A percentile compares a stretch with the other conserved stretches of the same genome.
phyloP scores from a whole-genome alignment of 2,329 filamentous ascomycete species.

The Mollisiaceae sp. region DNA sequence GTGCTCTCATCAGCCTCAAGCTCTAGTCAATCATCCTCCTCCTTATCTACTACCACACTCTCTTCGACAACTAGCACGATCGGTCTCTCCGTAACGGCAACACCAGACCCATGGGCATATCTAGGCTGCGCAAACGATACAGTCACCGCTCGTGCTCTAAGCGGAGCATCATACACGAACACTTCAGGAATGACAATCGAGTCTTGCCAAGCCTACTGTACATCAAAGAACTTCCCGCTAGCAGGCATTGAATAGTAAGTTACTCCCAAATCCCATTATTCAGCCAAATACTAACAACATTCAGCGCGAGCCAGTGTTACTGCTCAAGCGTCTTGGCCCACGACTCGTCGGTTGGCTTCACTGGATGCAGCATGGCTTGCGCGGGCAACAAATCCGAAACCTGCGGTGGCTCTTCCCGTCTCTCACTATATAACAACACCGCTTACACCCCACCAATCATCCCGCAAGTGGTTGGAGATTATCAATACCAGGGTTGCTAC shows the following conservation, averaged over 20 bases:
- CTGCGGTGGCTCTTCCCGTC: conserved; percentile 39
- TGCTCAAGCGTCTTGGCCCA: conserved; percentile 34
- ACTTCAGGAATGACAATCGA: conserved; percentile 19
- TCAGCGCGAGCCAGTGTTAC: conserved; percentile 37
- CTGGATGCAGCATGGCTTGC: conserved; percentile 25
- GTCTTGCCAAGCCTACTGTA: conserved; percentile 19
- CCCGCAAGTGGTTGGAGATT: not conserved
- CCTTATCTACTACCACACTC: not conserved
- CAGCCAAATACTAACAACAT: not conserved
- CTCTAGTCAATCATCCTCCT: not conserved
- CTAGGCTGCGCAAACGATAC: conserved; percentile 23
- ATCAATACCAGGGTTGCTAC: conserved; percentile 28
- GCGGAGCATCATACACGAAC: conserved; percentile 21
- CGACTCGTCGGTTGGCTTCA: conserved; percentile 13
- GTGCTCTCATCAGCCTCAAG: conserved; percentile 9
- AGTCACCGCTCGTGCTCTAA: conserved; percentile 17
- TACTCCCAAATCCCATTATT: not conserved
- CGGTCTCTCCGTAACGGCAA: not conserved
- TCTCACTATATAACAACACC: conserved; percentile 30
- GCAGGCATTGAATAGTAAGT: conserved; percentile 16
- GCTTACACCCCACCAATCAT: conserved; percentile 16
- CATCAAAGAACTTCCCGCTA: conserved; percentile 12
- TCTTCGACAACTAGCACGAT: conserved; percentile 7
- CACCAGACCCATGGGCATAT: conserved; percentile 15
- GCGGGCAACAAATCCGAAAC: conserved; percentile 35